phyloP scores from a whole-genome alignment of 345 rosid species.

The Pistacia integerrima region DNA sequence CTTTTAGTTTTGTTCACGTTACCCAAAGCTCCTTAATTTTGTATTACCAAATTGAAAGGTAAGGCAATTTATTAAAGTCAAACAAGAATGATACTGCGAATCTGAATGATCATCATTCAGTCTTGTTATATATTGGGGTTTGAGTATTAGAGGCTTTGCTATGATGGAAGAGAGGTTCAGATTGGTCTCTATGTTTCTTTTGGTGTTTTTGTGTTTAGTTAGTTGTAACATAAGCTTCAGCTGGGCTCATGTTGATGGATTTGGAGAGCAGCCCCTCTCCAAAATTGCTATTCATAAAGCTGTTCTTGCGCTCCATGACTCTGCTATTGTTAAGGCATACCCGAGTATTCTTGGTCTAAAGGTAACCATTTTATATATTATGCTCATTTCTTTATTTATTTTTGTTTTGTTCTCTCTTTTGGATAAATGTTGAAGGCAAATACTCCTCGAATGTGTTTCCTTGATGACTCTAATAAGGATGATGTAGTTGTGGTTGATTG shows the following conservation, averaged over 20 bases:
- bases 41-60: neutral
- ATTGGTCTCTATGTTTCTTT: neutral
- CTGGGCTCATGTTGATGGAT: constrained; percentile 34
- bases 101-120: neutral
- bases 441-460: neutral
- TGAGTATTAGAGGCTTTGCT: too few species aligned
- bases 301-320: constrained; percentile 37
- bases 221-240: constrained; percentile 14
- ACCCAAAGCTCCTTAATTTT: too few species aligned
- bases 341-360: constrained; percentile 60
- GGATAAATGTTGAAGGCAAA: neutral
- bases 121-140: neutral
- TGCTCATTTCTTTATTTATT: neutral
- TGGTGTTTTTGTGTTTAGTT: constrained; percentile 21
- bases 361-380: constrained; percentile 23
- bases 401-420: neutral
- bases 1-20: too few species aligned
- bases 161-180: constrained; percentile 6
- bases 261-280: constrained; percentile 67
- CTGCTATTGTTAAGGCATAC: constrained; percentile 46
- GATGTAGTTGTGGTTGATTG: too few species aligned
- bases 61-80: neutral
- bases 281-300: constrained; percentile 56
- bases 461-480: neutral
- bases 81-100: neutral